Conservation (phyloP, 345 rosid species). For the Euphorbia peplus region DNA sequence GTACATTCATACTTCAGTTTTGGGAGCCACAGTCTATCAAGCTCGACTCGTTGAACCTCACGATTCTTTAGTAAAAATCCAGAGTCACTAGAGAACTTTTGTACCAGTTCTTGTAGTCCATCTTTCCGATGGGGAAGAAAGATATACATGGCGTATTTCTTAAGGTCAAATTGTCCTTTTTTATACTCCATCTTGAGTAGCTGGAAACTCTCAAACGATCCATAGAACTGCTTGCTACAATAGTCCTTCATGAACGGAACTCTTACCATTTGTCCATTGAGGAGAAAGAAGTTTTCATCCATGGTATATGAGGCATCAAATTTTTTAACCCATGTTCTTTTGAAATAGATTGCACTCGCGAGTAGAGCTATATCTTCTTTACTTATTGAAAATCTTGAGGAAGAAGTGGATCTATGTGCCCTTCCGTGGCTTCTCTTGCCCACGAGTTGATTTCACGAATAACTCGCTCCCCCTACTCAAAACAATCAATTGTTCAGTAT, state of each 20-base stretch:
- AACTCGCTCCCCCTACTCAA: neutral
- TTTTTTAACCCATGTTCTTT: neutral
- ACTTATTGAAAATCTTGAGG: neutral
- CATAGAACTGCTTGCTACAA: neutral
- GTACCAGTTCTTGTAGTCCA: neutral
- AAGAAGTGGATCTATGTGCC: neutral
- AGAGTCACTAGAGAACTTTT: neutral
- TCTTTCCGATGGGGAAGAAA: constrained; percentile 14
- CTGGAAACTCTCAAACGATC: constrained; percentile 10
- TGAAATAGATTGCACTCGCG: constrained; percentile 5
- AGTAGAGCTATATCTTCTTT: neutral
- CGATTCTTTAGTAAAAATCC: neutral
- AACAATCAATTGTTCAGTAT: neutral
- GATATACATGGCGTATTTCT: neutral
- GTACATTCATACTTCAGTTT: neutral
- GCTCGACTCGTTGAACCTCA: neutral
- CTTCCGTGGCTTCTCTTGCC: neutral
- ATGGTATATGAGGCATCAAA: neutral
- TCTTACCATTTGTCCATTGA: constrained; percentile 10
- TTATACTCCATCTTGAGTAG: neutral
- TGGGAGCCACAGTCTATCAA: neutral
- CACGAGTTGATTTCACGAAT: neutral
- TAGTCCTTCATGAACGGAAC: constrained; percentile 19
- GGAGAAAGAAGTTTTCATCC: neutral
- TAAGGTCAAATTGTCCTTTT: neutral